Conservation (phyloP, 108 stramenopile genomes). For the Stephanodiscus minutulus region DNA sequence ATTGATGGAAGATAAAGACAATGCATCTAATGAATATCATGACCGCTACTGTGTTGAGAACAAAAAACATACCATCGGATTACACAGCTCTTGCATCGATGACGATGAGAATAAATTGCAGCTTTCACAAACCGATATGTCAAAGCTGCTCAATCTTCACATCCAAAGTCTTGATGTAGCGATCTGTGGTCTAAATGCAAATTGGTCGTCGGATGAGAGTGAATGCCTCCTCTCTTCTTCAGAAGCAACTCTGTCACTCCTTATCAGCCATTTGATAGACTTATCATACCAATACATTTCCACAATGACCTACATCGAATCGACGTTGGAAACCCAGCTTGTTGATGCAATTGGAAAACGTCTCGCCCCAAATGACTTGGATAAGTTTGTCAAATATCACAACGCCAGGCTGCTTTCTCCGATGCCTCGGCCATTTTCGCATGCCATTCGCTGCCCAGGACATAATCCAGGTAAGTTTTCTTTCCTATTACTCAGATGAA, state of each 20-base stretch:
- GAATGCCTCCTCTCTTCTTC: slow-evolving; percentile 15
- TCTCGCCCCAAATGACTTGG: slow-evolving; percentile 60
- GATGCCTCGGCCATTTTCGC: slow-evolving; percentile 68
- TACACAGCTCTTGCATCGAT: slow-evolving; percentile 1
- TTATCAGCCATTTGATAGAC: slow-evolving; percentile 20
- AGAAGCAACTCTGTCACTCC: slow-evolving; percentile 15
- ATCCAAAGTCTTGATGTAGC: slow-evolving; percentile 28
- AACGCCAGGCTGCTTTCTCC: slow-evolving; percentile 55
- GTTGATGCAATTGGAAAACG: slow-evolving; percentile 75
- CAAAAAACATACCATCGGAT: slow-evolving; percentile 1
- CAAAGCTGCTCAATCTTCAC: slow-evolving; percentile 44
- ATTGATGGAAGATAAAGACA: slow-evolving; percentile 47
- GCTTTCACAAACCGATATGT: slow-evolving; percentile 21
- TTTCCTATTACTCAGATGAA: not conserved
- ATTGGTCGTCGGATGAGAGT: slow-evolving; percentile 9
- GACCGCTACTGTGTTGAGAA: not conserved
- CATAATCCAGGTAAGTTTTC: slow-evolving; percentile 63
- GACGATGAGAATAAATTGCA: slow-evolving; percentile 12
- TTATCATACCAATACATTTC: slow-evolving; percentile 18
- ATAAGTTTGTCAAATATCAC: slow-evolving; percentile 63
- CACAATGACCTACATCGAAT: slow-evolving; percentile 57
- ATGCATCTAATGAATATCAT: not conserved
- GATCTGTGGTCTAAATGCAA: slow-evolving; percentile 3
- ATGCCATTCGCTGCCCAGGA: slow-evolving; percentile 62
- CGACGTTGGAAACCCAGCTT: slow-evolving; percentile 62